Percentiles rank a stretch among this genome's conserved stretches.
Conservation (phyloP, 2,329 filamentous ascomycete genomes). For the Talaromyces rugulosus region DNA sequence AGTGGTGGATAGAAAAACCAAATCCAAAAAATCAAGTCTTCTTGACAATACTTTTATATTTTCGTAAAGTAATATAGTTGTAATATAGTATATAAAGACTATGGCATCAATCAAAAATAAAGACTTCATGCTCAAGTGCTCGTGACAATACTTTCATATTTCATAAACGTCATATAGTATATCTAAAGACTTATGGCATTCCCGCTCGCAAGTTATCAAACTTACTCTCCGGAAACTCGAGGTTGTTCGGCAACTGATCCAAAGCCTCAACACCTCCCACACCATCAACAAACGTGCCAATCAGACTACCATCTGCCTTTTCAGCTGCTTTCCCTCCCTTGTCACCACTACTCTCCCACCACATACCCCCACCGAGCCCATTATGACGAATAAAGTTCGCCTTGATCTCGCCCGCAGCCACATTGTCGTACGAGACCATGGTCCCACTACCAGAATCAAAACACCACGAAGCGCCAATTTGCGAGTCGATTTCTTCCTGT, state of each 20-base stretch:
- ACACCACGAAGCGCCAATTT: slow-evolving; percentile 69
- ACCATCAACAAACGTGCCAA: slow-evolving; percentile 49
- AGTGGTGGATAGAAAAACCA: slow-evolving; percentile 12
- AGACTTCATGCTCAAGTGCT: too few relatives aligned
- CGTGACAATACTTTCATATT: too few relatives aligned
- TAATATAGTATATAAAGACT: too few relatives aligned
- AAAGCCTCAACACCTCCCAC: slow-evolving; percentile 28
- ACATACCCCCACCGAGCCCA: slow-evolving; percentile 84
- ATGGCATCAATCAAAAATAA: neutral
- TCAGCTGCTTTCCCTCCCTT: slow-evolving; percentile 49
- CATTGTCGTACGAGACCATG: slow-evolving; percentile 69
- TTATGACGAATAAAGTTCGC: slow-evolving; percentile 63
- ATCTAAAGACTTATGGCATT: slow-evolving; percentile 17
- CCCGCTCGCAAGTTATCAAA: slow-evolving; percentile 36
- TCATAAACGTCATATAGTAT: too few relatives aligned
- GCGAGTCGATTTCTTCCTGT: slow-evolving; percentile 59
- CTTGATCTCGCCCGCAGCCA: slow-evolving; percentile 63
- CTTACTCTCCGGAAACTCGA: slow-evolving; percentile 37
- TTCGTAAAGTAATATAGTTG: neutral
- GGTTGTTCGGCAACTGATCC: slow-evolving; percentile 32
- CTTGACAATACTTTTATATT: neutral
- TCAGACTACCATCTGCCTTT: slow-evolving; percentile 57
- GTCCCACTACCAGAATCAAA: slow-evolving; percentile 61
- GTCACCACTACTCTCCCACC: slow-evolving; percentile 88
- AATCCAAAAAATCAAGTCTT: slow-evolving; percentile 5